Evolutionary conservation across 345 rosid genomes (phyloP), one percentile per base, ranked within the genome.

Genomic region (Leavenworthia alabamica): DNA sequence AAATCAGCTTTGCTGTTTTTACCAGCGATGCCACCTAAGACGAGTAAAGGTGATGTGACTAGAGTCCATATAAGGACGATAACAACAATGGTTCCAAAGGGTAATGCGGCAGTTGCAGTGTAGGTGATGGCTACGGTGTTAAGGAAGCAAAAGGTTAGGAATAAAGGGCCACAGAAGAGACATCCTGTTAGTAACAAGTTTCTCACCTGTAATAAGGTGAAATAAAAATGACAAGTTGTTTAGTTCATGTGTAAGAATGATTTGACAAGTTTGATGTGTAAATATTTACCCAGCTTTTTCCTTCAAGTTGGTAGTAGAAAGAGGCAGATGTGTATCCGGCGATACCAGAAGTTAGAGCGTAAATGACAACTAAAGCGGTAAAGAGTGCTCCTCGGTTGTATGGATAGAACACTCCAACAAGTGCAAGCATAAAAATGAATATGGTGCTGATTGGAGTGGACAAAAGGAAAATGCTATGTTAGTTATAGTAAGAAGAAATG

Each of bases 321-420:
- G 97, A 81, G 35, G 97, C 72, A 9, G 97, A 80, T 29, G 80
- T 77, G 57, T 86, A 90, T 57, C 97, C 97, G 0, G 95, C 97
- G 14, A 87, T 87, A 35, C 95, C 97, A 33, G 97, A 87, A 13
- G 95, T 90, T 4, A 90, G 95, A n/a, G 95, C 97, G 45, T 87
- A 86, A 42, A 89, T 83, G 68, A 89, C 86, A 42, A 89, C 97
- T 68, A 89, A 71, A 24, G 97, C 97, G 0, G 97, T 90, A 58
- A 90, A 86, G 15, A 90, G 79, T 68, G 97, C 95, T 64, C 97
- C 97, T 11, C 97, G 83, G 68, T 90, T 90, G 77, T 90, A 90
- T 7, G 97, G 97, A 75, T 86, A 89, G 71, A 90, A 87, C 13
- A 86, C 95, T 58, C 97, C 97, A 72, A 90, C 97, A 55, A 89